Conservation (phyloP, 2,329 filamentous ascomycete species). For the Elsinoe ampelina region DNA sequence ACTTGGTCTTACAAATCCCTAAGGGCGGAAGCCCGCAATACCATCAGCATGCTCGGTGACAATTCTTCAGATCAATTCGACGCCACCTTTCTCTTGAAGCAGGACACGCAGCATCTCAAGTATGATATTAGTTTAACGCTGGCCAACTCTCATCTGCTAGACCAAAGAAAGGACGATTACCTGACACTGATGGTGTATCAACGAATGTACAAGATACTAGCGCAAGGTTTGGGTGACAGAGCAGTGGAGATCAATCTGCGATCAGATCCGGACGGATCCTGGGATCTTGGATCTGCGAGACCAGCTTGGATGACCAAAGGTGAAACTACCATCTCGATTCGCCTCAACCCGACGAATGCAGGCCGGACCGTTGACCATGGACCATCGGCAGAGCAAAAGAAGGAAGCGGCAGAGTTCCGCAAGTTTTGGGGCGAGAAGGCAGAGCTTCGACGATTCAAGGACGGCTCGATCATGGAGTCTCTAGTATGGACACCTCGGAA, state of each 20-base stretch:
- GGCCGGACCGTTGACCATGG: constrained; percentile 77
- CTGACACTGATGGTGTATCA: constrained; percentile 35
- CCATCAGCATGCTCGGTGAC: constrained; percentile 66
- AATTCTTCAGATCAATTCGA: constrained; percentile 71
- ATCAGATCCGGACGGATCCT: constrained; percentile 20
- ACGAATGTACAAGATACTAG: constrained; percentile 56
- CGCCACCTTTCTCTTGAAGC: constrained; percentile 64
- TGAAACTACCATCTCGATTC: constrained; percentile 54
- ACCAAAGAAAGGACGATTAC: constrained; percentile 23
- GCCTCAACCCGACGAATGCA: constrained; percentile 64
- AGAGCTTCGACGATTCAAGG: constrained; percentile 87
- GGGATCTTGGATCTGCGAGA: constrained; percentile 29
- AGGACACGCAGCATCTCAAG: constrained; percentile 42
- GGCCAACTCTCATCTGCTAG: constrained; percentile 26
- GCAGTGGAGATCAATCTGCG: constrained; percentile 52
- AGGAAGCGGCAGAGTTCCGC: constrained; percentile 70
- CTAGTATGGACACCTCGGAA: constrained; percentile 65
- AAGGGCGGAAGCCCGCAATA: constrained; percentile 63
- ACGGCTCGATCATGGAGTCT: constrained; percentile 88
- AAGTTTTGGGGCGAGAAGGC: constrained; percentile 93
- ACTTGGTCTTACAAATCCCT: constrained; percentile 70
- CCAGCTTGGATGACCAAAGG: constrained; percentile 21
- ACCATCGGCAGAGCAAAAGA: constrained; percentile 74
- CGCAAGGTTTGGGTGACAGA: constrained; percentile 65
- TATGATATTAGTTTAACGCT: constrained; percentile 46